Conservation (phyloP, 164 flowering plant genomes). For the Euptelea pleiosperma region DNA sequence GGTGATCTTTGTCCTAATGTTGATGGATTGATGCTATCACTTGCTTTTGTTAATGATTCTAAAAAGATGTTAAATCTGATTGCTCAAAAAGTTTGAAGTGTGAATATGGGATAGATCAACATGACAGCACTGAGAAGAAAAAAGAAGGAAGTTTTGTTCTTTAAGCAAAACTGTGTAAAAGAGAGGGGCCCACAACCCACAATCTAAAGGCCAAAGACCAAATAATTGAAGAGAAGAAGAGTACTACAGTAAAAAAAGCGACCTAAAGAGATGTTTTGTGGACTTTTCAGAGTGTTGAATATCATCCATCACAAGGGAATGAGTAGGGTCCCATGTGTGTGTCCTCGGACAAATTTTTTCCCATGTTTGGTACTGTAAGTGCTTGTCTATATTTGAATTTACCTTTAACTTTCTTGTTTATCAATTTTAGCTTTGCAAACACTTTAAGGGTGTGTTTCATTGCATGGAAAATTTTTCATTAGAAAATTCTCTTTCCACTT, state of each 20-base stretch:
- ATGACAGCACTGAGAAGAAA: background rate
- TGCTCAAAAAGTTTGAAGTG: background rate
- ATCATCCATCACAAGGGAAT: constrained; percentile 16
- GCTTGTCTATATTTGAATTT: background rate
- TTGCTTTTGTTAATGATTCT: background rate
- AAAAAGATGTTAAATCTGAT: background rate
- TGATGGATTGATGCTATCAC: background rate
- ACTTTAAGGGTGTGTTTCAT: too few relatives aligned
- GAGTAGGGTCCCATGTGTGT: constrained; percentile 13
- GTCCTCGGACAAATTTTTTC: constrained; percentile 17
- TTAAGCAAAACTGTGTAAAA: too few relatives aligned
- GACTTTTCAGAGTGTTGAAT: constrained; percentile 17
- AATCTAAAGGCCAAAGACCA: too few relatives aligned
- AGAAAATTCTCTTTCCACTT: too few relatives aligned
- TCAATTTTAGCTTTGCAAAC: too few relatives aligned
- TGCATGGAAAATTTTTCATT: too few relatives aligned
- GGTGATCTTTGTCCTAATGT: background rate
- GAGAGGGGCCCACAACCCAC: too few relatives aligned
- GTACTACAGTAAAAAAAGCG: too few relatives aligned
- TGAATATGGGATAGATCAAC: background rate
- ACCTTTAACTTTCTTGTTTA: too few relatives aligned
- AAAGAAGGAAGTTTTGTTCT: background rate
- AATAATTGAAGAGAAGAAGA: too few relatives aligned
- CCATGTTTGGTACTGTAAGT: constrained; percentile 3
- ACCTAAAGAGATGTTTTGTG: background rate